A percentile compares a stretch with the other conserved stretches of the same genome.
Conservation (phyloP, 768 basidiomycete species). For the Cytidiella melzeri region DNA sequence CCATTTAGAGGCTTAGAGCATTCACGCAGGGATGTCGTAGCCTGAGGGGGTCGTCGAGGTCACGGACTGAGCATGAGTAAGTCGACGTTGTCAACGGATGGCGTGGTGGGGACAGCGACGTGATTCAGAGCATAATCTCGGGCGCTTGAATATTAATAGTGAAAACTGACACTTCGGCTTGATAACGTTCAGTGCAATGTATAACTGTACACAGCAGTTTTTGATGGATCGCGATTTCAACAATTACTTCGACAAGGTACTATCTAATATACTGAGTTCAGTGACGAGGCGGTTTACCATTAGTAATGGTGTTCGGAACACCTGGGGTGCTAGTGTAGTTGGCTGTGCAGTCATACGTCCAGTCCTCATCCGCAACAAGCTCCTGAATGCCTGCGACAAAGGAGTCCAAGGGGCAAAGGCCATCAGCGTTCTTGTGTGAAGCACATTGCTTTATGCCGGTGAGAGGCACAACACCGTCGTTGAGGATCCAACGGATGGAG, state of each 20-base stretch:
- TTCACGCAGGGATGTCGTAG: neutral
- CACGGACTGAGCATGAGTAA: no score
- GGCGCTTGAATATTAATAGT: no score
- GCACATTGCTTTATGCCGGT: conserved; percentile 73
- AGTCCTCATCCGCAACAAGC: conserved; percentile 61
- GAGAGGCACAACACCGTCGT: conserved; percentile 81
- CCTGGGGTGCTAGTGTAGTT: conserved; percentile 58
- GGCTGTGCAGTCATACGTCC: conserved; percentile 67
- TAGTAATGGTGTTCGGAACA: neutral
- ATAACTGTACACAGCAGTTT: no score
- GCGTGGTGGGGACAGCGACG: no score
- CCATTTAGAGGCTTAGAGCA: conserved; percentile 14
- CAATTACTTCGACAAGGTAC: no score
- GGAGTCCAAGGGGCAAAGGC: conserved; percentile 66
- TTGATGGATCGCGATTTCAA: no score
- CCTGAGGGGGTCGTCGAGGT: neutral
- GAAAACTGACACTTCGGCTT: no score
- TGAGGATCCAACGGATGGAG: conserved; percentile 79
- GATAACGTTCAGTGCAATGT: no score
- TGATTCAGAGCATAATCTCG: no score
- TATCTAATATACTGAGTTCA: no score
- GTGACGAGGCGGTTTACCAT: neutral
- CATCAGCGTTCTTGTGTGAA: conserved; percentile 37
- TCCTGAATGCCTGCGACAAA: conserved; percentile 68
- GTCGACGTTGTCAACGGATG: no score